These are phyloP conservation scores for Salvia splendens DNA, from an alignment of 257 asterid species.

Conservation along the genomic window DNA sequence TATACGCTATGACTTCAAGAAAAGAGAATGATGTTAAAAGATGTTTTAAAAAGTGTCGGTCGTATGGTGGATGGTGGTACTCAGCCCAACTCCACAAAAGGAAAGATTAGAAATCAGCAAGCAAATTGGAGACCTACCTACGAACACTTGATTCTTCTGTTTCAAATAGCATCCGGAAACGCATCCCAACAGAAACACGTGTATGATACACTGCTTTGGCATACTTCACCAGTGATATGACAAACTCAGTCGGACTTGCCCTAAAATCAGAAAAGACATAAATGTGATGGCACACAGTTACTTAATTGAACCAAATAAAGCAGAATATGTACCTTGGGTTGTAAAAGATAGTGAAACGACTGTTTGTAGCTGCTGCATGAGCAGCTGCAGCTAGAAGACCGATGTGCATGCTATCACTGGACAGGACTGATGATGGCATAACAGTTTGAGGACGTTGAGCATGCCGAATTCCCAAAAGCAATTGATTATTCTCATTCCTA, in stretches of 20 bases:
- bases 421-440: conserved; percentile 90
- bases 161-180: conserved; percentile 93
- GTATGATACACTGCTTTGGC: conserved; percentile 88
- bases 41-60: neutral
- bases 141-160: conserved; percentile 95
- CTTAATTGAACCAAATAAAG: conserved; percentile 14
- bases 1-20: neutral
- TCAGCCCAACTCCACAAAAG: neutral
- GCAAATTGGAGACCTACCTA: conserved; percentile 52
- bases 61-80: neutral
- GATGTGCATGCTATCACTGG: conserved; percentile 96
- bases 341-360: conserved; percentile 83
- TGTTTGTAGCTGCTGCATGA: conserved; percentile 88
- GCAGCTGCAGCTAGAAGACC: conserved; percentile 99
- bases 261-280: conserved; percentile 40
- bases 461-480: conserved; percentile 83
- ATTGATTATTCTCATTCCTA: conserved; percentile 87
- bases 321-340: conserved; percentile 66
- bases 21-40: neutral
- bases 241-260: conserved; percentile 91
- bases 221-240: conserved; percentile 78
- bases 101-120: neutral
- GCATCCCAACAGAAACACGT: conserved; percentile 90
- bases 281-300: conserved; percentile 1
- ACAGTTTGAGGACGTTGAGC: conserved; percentile 87